These are phyloP conservation scores for Amphicarpaea edgeworthii DNA, from an alignment of 306 rosid genomes.

Conservation along the genomic window DNA sequence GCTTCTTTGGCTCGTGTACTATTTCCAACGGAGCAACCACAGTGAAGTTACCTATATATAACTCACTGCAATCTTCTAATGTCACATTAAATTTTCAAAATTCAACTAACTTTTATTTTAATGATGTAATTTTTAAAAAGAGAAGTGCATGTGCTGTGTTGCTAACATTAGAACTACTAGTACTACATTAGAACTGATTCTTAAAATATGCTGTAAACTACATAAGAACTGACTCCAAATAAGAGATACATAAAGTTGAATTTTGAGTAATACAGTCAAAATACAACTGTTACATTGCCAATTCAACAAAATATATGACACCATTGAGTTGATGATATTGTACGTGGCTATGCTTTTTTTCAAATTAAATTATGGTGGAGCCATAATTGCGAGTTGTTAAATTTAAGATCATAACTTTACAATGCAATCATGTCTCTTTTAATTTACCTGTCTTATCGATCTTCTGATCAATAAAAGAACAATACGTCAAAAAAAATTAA, in stretches of 20 bases:
- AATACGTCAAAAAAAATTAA: no score
- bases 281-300: not conserved
- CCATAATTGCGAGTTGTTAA: not conserved
- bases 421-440: not conserved
- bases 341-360: not conserved
- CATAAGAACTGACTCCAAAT: no score
- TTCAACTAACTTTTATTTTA: not conserved
- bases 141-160: no score
- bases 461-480: not conserved
- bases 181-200: not conserved
- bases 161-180: no score
- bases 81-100: not conserved
- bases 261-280: not conserved
- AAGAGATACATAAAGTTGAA: not conserved
- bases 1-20: not conserved
- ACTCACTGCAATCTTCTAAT: not conserved
- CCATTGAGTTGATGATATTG: conserved; percentile 6
- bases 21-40: not conserved
- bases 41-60: no score
- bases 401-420: not conserved
- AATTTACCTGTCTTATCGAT: not conserved
- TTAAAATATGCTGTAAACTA: no score
- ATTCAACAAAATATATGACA: conserved; percentile 2
- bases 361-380: not conserved
- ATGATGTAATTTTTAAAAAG: not conserved